phyloP scores from a whole-genome alignment of 306 rosid genomes.

The Hippophae tibetana region DNA sequence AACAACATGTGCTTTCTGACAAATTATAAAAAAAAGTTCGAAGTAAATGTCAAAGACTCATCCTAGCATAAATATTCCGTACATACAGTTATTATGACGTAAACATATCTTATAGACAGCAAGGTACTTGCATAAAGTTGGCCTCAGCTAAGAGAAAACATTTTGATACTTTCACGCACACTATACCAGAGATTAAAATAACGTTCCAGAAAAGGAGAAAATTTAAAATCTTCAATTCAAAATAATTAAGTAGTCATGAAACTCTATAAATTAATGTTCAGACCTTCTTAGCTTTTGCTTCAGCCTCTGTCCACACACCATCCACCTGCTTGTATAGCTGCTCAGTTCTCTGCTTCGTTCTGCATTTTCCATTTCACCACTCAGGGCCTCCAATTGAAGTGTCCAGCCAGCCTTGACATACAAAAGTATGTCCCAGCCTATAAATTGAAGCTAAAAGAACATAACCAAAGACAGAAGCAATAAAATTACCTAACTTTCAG shows the following conservation, averaged over 20 bases:
- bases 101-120: too few relatives aligned
- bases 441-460: slow-evolving; percentile 16
- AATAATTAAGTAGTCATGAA: background rate
- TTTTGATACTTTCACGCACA: too few relatives aligned
- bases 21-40: too few relatives aligned
- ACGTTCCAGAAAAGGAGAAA: too few relatives aligned
- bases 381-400: slow-evolving; percentile 66
- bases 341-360: slow-evolving; percentile 91
- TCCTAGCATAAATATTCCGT: too few relatives aligned
- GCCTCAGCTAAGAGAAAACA: too few relatives aligned
- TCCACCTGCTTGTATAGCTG: slow-evolving; percentile 82
- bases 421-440: slow-evolving; percentile 90
- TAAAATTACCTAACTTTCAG: slow-evolving; percentile 61
- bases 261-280: background rate
- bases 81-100: too few relatives aligned
- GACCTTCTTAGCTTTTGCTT: slow-evolving; percentile 79
- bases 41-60: background rate
- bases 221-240: too few relatives aligned
- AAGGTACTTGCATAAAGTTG: too few relatives aligned
- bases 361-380: slow-evolving; percentile 87
- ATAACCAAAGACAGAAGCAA: slow-evolving; percentile 2
- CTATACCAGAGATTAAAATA: too few relatives aligned
- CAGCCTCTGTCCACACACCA: slow-evolving; percentile 84
- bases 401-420: slow-evolving; percentile 90
- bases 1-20: background rate